Evolutionary conservation across 495 filamentous ascomycete species (phyloP).

Genomic region (Penicillium canariense): DNA sequence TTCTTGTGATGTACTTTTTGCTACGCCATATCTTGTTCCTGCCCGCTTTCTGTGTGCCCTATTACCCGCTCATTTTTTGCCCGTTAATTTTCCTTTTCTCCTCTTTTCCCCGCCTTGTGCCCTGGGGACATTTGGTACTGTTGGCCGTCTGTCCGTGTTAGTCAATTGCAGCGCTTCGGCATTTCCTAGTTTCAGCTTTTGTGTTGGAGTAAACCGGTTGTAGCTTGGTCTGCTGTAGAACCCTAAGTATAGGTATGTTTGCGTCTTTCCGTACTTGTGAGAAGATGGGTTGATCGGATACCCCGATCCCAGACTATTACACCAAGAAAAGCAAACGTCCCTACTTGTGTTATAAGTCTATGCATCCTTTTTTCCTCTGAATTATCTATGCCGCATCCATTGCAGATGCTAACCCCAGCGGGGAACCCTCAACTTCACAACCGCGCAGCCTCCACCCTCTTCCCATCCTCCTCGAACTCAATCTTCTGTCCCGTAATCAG

Average conservation of each 20-base stretch:
- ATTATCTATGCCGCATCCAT: too few species aligned
- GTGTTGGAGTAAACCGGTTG: background rate
- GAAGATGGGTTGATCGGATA: too few species aligned
- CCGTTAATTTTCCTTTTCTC: constrained; percentile 21
- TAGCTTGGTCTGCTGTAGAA: too few species aligned
- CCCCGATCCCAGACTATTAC: too few species aligned
- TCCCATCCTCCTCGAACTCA: constrained; percentile 34
- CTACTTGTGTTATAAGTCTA: too few species aligned
- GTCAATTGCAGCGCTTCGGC: constrained; percentile 36
- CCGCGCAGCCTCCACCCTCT: constrained; percentile 18
- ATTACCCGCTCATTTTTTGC: constrained; percentile 30
- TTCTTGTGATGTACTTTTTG: constrained; percentile 57
- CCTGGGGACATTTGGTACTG: constrained; percentile 18
- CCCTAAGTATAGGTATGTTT: too few species aligned
- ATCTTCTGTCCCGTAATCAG: constrained; percentile 37
- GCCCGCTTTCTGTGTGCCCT: constrained; percentile 41
- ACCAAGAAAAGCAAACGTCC: too few species aligned
- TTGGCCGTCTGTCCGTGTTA: constrained; percentile 27
- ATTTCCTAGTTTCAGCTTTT: constrained; percentile 13
- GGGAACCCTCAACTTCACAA: constrained; percentile 4
- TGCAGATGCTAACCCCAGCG: background rate
- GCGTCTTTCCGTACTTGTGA: too few species aligned
- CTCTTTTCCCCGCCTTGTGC: constrained; percentile 2
- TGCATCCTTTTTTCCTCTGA: too few species aligned
- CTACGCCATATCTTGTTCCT: constrained; percentile 50